A percentile compares a stretch with the other conserved stretches of the same genome.
phyloP scores from a whole-genome alignment of 1,139 yeast species.

The Fermentozyma sake region DNA sequence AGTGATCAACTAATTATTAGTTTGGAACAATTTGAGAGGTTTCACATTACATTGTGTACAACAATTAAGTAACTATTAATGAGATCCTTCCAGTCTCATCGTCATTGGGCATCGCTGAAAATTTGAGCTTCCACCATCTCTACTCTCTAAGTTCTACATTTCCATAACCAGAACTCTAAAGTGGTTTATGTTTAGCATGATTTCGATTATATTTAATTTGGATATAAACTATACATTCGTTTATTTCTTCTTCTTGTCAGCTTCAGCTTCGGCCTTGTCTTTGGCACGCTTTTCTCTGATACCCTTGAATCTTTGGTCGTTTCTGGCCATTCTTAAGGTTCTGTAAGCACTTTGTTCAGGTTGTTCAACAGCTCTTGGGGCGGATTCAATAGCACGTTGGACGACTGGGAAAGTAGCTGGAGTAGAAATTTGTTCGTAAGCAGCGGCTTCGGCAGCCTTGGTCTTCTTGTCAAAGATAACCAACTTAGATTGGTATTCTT shows the following conservation, averaged over 20 bases:
- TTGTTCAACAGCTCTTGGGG: constrained; percentile 86
- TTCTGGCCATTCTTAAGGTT: constrained; percentile 93
- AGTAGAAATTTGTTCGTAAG: constrained; percentile 72
- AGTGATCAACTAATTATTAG: too few relatives aligned
- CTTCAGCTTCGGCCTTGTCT: constrained; percentile 98
- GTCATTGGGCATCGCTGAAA: too few relatives aligned
- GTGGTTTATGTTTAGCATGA: neutral
- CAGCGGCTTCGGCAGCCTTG: constrained; percentile 64
- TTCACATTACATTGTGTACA: too few relatives aligned
- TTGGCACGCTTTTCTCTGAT: constrained; percentile 95
- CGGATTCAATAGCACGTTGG: constrained; percentile 68
- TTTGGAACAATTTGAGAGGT: too few relatives aligned
- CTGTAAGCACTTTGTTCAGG: constrained; percentile 89
- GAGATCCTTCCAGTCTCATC: too few relatives aligned
- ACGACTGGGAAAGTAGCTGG: constrained; percentile 89
- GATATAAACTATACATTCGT: constrained; percentile 12
- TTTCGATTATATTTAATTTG: constrained; percentile 6
- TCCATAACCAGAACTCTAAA: neutral
- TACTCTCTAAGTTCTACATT: neutral
- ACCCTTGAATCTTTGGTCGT: constrained; percentile 91
- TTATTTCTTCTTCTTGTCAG: constrained; percentile 93
- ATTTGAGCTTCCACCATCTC: too few relatives aligned
- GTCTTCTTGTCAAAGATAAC: constrained; percentile 93
- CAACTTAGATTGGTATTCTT: constrained; percentile 94
- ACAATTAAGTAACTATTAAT: too few relatives aligned